These are phyloP conservation scores for Cystobasidiopsis lactophilus DNA, from an alignment of 768 basidiomycete genomes.

Conservation along the genomic window DNA sequence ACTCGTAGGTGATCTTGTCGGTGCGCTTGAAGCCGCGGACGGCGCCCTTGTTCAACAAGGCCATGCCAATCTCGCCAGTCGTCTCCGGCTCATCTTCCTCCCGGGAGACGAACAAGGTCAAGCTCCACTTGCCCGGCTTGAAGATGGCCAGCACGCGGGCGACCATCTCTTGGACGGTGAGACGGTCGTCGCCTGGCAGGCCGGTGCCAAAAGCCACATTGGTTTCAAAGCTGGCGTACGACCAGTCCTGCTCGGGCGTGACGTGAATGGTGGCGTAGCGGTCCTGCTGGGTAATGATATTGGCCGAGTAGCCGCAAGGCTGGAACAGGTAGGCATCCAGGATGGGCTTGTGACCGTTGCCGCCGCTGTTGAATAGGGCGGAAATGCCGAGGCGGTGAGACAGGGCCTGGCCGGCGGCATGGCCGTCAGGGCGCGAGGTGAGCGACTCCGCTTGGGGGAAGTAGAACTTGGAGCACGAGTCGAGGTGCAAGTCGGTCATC, in stretches of 20 bases:
- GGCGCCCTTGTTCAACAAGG: constrained; percentile 19
- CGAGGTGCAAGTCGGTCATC: constrained; percentile 69
- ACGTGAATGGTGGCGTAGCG: constrained; percentile 98
- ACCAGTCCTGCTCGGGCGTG: constrained; percentile 93
- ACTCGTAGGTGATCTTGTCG: constrained; percentile 96
- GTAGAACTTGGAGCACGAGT: constrained; percentile 53
- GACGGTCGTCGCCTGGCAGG: constrained; percentile 19
- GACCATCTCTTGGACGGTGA: constrained; percentile 44
- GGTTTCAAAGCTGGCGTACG: constrained; percentile 95
- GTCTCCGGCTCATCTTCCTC: constrained; percentile 27
- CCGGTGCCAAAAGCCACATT: constrained; percentile 44
- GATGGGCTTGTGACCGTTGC: constrained; percentile 23
- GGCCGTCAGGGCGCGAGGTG: constrained; percentile 20
- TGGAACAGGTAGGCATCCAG: constrained; percentile 82
- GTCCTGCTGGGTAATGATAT: constrained; percentile 56
- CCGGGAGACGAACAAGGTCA: constrained; percentile 65
- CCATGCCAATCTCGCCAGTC: constrained; percentile 24
- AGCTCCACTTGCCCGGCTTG: constrained; percentile 57
- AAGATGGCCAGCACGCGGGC: constrained; percentile 81
- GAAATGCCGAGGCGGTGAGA: constrained; percentile 57
- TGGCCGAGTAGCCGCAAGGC: constrained; percentile 90
- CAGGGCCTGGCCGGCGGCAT: constrained; percentile 26
- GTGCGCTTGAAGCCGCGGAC: constrained; percentile 45
- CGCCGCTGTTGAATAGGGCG: constrained; percentile 55
- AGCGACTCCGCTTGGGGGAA: constrained; percentile 29